A percentile compares a stretch with the other conserved stretches of the same genome.
Conservation (phyloP, 139 green algal genomes). For the Asterochloris erici region DNA sequence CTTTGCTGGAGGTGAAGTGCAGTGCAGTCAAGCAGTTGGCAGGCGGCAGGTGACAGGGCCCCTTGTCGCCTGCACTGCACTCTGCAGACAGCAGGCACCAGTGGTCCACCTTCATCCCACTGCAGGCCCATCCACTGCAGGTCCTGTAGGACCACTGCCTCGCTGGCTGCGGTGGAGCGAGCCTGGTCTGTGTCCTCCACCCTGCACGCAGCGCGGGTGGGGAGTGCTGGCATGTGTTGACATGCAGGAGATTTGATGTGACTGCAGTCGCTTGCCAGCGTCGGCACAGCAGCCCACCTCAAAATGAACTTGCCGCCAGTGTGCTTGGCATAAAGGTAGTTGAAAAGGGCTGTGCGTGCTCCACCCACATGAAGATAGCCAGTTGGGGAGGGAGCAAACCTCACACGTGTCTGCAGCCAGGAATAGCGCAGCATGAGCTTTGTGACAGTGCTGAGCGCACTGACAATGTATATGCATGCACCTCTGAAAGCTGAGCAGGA, state of each 20-base stretch:
- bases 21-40: background rate
- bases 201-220: conserved; percentile 28
- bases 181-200: conserved; percentile 98
- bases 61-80: no score
- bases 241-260: no score
- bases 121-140: conserved; percentile 94
- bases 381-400: conserved; percentile 98
- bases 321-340: conserved; percentile 94
- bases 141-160: conserved; percentile 89
- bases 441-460: no score
- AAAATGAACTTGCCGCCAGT: conserved; percentile 91
- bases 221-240: background rate
- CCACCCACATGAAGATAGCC: conserved; percentile 97
- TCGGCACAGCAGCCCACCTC: conserved; percentile 39
- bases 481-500: no score
- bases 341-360: conserved; percentile 96
- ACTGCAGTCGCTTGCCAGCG: no score
- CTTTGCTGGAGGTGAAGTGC: background rate
- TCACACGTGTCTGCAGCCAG: conserved; percentile 65
- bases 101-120: conserved; percentile 89
- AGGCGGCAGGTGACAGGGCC: background rate
- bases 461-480: no score
- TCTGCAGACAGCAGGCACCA: background rate
- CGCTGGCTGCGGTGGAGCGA: conserved; percentile 84
- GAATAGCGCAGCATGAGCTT: no score